Percentiles rank a stretch among this genome's conserved stretches.
phyloP scores from a whole-genome alignment of 2,329 filamentous ascomycete species.

The Endoconidiophora laricicola region DNA sequence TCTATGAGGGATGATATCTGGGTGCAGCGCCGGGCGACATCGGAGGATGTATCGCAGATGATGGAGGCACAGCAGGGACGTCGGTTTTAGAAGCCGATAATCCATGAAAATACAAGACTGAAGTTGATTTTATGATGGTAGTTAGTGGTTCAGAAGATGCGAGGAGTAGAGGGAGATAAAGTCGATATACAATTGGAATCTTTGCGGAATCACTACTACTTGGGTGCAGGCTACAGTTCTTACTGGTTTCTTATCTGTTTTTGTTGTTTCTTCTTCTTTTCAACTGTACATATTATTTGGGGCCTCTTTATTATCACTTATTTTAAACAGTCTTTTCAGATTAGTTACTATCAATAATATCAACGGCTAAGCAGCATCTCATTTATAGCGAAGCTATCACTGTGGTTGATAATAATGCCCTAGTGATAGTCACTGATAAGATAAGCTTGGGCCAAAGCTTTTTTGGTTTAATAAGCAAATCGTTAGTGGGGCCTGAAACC shows the following conservation, averaged over 20 bases:
- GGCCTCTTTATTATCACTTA: no score
- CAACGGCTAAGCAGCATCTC: no score
- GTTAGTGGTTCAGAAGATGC: not conserved
- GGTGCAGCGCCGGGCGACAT: slow-evolving; percentile 4
- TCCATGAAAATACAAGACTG: not conserved
- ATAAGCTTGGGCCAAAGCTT: not conserved
- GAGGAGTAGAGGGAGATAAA: not conserved
- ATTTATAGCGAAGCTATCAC: no score
- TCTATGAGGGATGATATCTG: slow-evolving; percentile 9
- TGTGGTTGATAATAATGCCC: no score
- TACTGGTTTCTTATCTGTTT: no score
- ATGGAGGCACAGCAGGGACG: slow-evolving; percentile 6
- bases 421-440: not conserved
- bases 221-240: no score
- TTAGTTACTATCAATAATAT: no score
- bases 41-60: slow-evolving; percentile 1
- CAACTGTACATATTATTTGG: not conserved
- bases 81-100: slow-evolving; percentile 1
- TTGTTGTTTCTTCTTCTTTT: no score
- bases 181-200: no score
- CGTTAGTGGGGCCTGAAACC: not conserved
- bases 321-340: not conserved
- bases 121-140: not conserved
- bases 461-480: not conserved
- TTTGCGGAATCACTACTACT: no score